Evolutionary conservation across 2,329 filamentous ascomycete species (phyloP).

Genomic region (Diaporthe citriasiana): DNA sequence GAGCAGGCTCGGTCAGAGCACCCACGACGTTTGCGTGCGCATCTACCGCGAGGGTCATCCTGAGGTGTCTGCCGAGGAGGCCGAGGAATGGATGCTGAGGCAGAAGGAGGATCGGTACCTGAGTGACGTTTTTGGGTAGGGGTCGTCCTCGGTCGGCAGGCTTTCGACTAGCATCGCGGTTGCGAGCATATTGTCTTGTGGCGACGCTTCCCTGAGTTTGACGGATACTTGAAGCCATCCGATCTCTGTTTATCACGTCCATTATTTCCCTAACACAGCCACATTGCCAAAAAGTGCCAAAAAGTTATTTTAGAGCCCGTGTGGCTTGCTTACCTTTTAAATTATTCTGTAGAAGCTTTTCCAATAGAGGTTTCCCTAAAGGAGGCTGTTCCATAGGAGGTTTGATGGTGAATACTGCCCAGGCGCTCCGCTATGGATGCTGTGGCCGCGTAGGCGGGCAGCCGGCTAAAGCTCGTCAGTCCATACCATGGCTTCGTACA

Average conservation of each 20-base stretch:
- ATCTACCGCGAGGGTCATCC: constrained; percentile 43
- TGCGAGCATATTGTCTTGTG: background rate
- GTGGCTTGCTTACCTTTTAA: no score
- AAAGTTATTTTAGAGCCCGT: no score
- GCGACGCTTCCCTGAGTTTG: background rate
- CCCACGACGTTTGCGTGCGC: constrained; percentile 40
- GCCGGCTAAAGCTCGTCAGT: no score
- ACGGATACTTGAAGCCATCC: background rate
- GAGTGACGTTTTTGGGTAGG: constrained; percentile 44
- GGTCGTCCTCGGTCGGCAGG: background rate
- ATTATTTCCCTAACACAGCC: no score
- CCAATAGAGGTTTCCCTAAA: no score
- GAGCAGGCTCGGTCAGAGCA: constrained; percentile 38
- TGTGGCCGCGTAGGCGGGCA: no score
- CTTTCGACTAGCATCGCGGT: background rate
- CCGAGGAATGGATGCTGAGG: constrained; percentile 42
- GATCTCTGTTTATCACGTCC: no score
- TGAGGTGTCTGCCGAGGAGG: constrained; percentile 38
- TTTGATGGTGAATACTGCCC: no score
- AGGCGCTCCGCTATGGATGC: no score
- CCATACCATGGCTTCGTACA: background rate
- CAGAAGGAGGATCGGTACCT: constrained; percentile 44
- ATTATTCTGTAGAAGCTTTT: no score
- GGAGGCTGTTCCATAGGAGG: no score
- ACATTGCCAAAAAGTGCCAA: no score